Evolutionary conservation across 169 alveolate species (phyloP).

Genomic region (Plasmodium blacklocki): DNA sequence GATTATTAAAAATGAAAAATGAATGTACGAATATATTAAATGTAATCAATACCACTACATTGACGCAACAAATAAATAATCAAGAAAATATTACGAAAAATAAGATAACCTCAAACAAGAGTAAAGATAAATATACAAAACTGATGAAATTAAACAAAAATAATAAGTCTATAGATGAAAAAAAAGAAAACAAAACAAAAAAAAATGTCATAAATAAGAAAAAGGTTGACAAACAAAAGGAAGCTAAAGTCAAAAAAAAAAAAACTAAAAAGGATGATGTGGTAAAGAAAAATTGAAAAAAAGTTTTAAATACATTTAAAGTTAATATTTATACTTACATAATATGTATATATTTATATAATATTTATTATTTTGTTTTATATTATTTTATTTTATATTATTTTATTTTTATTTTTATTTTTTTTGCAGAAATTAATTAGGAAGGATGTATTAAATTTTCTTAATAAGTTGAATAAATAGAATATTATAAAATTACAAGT

Average conservation of each 20-base stretch:
- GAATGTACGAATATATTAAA: constrained; percentile 34
- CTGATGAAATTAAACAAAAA: constrained; percentile 5
- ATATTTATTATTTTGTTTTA: background rate
- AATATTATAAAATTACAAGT: background rate
- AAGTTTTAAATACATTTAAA: background rate
- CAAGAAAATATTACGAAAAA: background rate
- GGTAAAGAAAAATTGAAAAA: constrained; percentile 10
- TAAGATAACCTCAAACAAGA: background rate
- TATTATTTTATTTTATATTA: background rate
- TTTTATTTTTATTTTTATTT: background rate
- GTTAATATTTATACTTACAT: constrained; percentile 2
- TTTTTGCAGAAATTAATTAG: constrained; percentile 42
- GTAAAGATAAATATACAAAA: background rate
- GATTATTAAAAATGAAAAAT: constrained; percentile 47
- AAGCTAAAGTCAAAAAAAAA: background rate
- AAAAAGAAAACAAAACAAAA: background rate
- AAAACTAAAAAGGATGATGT: constrained; percentile 12
- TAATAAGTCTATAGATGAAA: constrained; percentile 6
- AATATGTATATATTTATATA: background rate
- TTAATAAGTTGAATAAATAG: constrained; percentile 15
- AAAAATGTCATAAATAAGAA: background rate
- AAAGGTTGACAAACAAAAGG: constrained; percentile 7
- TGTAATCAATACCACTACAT: constrained; percentile 13
- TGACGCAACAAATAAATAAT: background rate
- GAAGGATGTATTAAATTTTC: constrained; percentile 70